Conservation (phyloP, 2,329 filamentous ascomycete genomes). For the Microcyclospora pomicola region DNA sequence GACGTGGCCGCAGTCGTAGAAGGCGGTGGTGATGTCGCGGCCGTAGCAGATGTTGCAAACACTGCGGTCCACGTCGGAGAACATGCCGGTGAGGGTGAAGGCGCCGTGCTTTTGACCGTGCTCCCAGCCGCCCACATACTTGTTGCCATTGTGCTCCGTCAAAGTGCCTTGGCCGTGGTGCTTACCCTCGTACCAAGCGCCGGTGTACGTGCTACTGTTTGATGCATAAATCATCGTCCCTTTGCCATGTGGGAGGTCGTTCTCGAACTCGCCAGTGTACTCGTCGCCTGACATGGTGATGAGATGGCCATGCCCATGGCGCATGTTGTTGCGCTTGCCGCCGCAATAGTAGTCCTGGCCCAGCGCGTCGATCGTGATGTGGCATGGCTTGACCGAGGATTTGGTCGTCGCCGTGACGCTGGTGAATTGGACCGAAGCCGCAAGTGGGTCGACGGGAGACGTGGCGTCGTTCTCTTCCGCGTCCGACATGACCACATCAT, state of each 20-base stretch:
- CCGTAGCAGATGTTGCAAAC: constrained; percentile 50
- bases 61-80: constrained; percentile 46
- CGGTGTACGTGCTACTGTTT: constrained; percentile 49
- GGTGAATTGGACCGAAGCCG: constrained; percentile 4
- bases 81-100: constrained; percentile 48
- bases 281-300: constrained; percentile 41
- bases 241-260: constrained; percentile 40
- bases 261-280: constrained; percentile 42
- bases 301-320: constrained; percentile 42
- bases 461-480: constrained; percentile 5
- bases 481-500: constrained; percentile 22
- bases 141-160: constrained; percentile 44
- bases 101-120: constrained; percentile 47
- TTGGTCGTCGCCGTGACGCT: neutral
- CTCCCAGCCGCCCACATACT: constrained; percentile 47
- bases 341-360: constrained; percentile 44
- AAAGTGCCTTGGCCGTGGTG: constrained; percentile 46
- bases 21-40: constrained; percentile 44
- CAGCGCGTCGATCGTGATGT: constrained; percentile 40
- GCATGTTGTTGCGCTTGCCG: constrained; percentile 29
- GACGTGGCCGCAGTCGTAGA: constrained; percentile 51
- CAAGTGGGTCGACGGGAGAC: neutral
- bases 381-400: constrained; percentile 16
- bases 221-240: constrained; percentile 43
- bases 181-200: constrained; percentile 49